These are phyloP conservation scores for Neotropicomus parvogracilis DNA, from an alignment of 1,284 basidiomycete species.

Conservation along the genomic window DNA sequence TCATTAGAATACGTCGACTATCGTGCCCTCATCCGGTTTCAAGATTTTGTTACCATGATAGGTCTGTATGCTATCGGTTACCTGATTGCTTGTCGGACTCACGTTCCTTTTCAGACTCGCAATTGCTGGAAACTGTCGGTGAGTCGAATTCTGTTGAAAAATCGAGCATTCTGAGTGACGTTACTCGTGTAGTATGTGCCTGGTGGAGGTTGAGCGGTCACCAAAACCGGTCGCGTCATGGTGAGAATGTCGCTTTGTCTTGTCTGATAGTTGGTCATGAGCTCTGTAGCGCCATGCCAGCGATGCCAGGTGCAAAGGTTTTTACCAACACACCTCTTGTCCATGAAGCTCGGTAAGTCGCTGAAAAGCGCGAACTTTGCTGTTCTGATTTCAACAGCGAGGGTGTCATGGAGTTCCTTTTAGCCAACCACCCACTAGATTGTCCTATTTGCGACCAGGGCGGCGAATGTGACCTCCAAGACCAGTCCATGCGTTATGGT, in stretches of 20 bases:
- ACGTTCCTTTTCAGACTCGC: constrained; percentile 56
- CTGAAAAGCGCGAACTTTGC: background rate
- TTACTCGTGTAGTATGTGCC: constrained; percentile 71
- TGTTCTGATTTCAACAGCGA: constrained; percentile 52
- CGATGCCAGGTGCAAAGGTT: constrained; percentile 95
- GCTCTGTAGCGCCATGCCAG: constrained; percentile 83
- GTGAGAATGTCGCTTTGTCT: constrained; percentile 44
- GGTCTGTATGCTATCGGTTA: constrained; percentile 39
- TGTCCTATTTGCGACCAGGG: constrained; percentile 99
- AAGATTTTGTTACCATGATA: constrained; percentile 93
- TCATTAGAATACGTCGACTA: background rate
- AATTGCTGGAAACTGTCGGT: constrained; percentile 95
- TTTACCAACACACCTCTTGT: constrained; percentile 95
- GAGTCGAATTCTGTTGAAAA: constrained; percentile 29
- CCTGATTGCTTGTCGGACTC: constrained; percentile 19
- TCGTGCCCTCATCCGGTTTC: constrained; percentile 8
- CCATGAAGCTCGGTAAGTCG: constrained; percentile 82
- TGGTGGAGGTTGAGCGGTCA: constrained; percentile 94
- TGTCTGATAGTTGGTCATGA: background rate
- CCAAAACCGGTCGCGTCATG: constrained; percentile 91
- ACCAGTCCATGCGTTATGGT: constrained; percentile 99
- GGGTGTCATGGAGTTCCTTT: constrained; percentile 98
- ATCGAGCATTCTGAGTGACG: constrained; percentile 7
- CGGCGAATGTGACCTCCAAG: constrained; percentile 98
- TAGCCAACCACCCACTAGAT: constrained; percentile 96